Conservation (phyloP, 805 yeast species). For the Metschnikowia continentalis region DNA sequence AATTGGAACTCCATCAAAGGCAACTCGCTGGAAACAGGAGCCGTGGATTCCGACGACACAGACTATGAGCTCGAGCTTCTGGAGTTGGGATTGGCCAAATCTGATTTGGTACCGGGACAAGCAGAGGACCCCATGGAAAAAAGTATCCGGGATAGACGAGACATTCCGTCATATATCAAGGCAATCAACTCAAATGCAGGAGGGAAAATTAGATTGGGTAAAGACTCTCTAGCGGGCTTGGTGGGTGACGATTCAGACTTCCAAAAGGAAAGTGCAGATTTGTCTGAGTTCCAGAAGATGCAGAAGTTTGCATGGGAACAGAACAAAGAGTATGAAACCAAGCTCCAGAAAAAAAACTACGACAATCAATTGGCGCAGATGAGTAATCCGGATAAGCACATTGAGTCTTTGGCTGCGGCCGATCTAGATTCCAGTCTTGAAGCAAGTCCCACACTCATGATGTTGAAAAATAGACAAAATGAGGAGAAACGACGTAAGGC, state of each 20-base stretch:
- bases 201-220: slow-evolving; percentile 35
- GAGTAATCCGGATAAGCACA: slow-evolving; percentile 10
- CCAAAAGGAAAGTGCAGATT: slow-evolving; percentile 45
- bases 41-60: slow-evolving; percentile 32
- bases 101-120: slow-evolving; percentile 22
- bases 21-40: slow-evolving; percentile 5
- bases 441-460: slow-evolving; percentile 37
- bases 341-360: slow-evolving; percentile 9
- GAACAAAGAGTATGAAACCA: slow-evolving; percentile 14
- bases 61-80: slow-evolving; percentile 38
- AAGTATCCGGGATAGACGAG: slow-evolving; percentile 63
- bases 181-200: slow-evolving; percentile 33
- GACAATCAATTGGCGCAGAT: slow-evolving; percentile 11
- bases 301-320: slow-evolving; percentile 48
- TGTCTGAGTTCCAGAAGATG: slow-evolving; percentile 45
- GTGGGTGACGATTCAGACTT: slow-evolving; percentile 16
- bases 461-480: slow-evolving; percentile 22
- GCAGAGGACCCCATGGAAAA: slow-evolving; percentile 36
- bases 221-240: slow-evolving; percentile 24
- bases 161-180: slow-evolving; percentile 63
- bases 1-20: slow-evolving; percentile 42
- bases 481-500: slow-evolving; percentile 17
- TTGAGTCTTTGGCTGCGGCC: slow-evolving; percentile 11
- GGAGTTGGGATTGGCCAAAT: slow-evolving; percentile 30
- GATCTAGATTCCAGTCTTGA: slow-evolving; percentile 30